Base-by-base conservation (phyloP, 306 rosid genomes). In the Pueraria montana region DNA sequence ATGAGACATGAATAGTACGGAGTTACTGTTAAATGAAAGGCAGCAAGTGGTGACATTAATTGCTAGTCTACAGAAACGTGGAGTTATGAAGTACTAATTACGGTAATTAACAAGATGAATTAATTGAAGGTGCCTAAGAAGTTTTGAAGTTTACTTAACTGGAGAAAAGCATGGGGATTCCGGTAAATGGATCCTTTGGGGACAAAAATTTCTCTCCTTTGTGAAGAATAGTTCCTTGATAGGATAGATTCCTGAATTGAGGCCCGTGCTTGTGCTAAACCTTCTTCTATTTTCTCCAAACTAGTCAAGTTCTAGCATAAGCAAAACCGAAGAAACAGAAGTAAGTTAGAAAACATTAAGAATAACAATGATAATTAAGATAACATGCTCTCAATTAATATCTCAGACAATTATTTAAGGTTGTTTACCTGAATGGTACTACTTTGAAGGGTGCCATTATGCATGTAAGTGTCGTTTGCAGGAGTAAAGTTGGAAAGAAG, bases 161-260 rank as follows among this genome's bases (percentile, higher is more conserved):
- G 61, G 26, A 18, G 26, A 53, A 53, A 53, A 56, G 63, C 27
- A 21, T 20, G 27, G 4, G 63, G 63, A 56, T 56, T 56, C 30
- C 30, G 12, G 27, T 56, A 56, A 56, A 56, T 56, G 63, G 63
- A 56, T 20, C 63, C 63, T 56, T 56, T 56, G 63, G 63, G 63
- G 63, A 56, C 14, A 56, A 56, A 56, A 21, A 2, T 0, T 8
- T 56, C 13, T 20, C 13, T 56, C 4, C 21, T 56, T 2, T 26
- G 5, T 2, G 63, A 56, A 20, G 63, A 20, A 10, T 21, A 56
- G 30, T 56, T 56, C 63, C 30, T 56, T 56, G 63, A 8, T 21
- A 3, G 63, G 4, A 21, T 56, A 21, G 63, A 56, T 20, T 56
- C 63, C 26, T 56, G 63, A 56, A 56, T 56, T 9, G 63, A 56